phyloP scores from a whole-genome alignment of 139 green algal genomes.

The Chlorella sp. region DNA sequence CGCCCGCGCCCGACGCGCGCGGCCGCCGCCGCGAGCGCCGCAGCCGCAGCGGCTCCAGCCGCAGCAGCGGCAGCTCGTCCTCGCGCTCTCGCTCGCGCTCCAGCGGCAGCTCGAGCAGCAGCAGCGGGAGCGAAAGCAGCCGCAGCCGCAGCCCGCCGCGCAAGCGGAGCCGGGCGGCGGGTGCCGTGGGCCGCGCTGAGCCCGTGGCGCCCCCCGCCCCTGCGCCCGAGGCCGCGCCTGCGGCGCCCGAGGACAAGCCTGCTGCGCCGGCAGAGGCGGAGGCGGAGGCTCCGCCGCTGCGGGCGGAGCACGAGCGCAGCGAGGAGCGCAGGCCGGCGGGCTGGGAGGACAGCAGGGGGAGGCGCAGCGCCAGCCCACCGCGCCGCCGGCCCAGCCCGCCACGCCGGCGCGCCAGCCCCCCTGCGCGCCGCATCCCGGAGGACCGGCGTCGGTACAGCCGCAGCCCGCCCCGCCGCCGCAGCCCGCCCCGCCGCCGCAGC shows the following conservation, averaged over 20 bases:
- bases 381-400: not conserved
- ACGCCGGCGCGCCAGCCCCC: not conserved
- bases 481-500: not conserved
- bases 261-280: constrained; percentile 1
- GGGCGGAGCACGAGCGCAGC: not conserved
- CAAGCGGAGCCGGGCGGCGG: constrained; percentile 1
- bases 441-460: not conserved
- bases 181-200: not conserved
- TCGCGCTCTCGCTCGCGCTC: not conserved
- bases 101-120: constrained; percentile 2
- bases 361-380: not conserved
- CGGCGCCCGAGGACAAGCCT: not conserved
- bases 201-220: constrained; percentile 19
- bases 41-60: not conserved
- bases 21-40: not conserved
- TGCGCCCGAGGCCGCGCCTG: constrained; percentile 12
- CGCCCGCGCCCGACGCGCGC: not conserved
- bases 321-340: not conserved
- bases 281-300: not conserved
- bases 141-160: constrained; percentile 14
- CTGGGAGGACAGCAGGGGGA: not conserved
- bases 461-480: not conserved
- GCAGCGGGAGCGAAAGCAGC: constrained; percentile 9
- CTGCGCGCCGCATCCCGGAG: not conserved
- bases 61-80: not conserved